Conservation (phyloP, 73 alveolate genomes). For the Paramecium primaurelia region DNA sequence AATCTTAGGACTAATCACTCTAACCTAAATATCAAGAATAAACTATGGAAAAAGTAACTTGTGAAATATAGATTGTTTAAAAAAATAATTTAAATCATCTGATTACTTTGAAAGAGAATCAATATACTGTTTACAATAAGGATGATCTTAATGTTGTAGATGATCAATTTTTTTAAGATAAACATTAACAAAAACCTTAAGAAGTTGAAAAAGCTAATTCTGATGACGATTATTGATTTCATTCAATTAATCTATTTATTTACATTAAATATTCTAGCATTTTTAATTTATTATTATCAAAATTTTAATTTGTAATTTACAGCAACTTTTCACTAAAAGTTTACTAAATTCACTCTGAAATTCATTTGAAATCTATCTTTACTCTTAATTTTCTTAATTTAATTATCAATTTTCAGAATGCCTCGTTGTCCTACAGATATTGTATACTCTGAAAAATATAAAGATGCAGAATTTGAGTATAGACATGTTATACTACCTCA, state of each 20-base stretch:
- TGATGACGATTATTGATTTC: slow-evolving; percentile 33
- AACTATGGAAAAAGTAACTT: neutral
- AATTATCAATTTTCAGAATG: slow-evolving; percentile 43
- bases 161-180: slow-evolving; percentile 12
- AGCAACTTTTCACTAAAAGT: neutral
- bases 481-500: slow-evolving; percentile 85
- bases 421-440: slow-evolving; percentile 86
- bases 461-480: slow-evolving; percentile 78
- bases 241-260: neutral
- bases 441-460: slow-evolving; percentile 82
- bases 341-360: neutral
- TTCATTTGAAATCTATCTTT: neutral
- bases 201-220: neutral
- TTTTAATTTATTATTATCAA: neutral
- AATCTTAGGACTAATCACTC: neutral
- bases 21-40: neutral
- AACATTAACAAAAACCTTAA: neutral
- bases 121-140: neutral
- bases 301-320: neutral
- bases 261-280: neutral
- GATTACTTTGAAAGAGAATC: neutral
- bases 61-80: neutral
- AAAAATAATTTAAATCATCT: neutral
- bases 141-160: slow-evolving; percentile 12
- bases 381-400: neutral